Evolutionary conservation across 139 green algal species (phyloP).

Genomic region (Picochlorum sp.): DNA sequence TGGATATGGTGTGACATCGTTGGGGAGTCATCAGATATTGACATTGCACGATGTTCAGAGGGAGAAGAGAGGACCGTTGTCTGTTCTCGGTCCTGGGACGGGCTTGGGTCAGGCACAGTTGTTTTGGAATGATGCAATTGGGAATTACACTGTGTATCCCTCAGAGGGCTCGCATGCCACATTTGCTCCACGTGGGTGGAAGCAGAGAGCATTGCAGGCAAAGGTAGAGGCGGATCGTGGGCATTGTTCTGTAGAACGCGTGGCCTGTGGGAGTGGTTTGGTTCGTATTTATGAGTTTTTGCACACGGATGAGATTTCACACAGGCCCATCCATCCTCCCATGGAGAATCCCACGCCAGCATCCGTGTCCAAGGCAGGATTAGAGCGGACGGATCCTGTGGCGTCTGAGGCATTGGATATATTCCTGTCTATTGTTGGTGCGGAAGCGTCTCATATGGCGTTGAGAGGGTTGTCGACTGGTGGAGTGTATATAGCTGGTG

Average conservation of each 20-base stretch:
- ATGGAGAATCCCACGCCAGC: conserved; percentile 24
- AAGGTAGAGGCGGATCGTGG: conserved; percentile 55
- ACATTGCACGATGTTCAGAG: conserved; percentile 45
- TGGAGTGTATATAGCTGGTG: conserved; percentile 83
- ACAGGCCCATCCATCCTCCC: background rate
- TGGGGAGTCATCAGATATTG: conserved; percentile 48
- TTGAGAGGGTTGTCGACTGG: conserved; percentile 69
- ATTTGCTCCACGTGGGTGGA: conserved; percentile 76
- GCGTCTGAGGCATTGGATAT: conserved; percentile 80
- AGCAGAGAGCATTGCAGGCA: conserved; percentile 69
- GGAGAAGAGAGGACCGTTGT: conserved; percentile 55
- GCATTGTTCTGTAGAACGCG: conserved; percentile 59
- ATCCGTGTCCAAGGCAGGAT: conserved; percentile 46
- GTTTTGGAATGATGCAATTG: conserved; percentile 61
- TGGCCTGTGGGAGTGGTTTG: conserved; percentile 73
- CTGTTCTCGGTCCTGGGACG: conserved; percentile 84
- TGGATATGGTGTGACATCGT: conserved; percentile 74
- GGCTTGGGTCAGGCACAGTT: conserved; percentile 81
- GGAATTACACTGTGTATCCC: conserved; percentile 33
- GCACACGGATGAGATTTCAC: conserved; percentile 38
- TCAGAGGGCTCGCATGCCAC: conserved; percentile 76
- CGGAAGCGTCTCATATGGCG: conserved; percentile 63
- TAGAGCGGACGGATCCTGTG: conserved; percentile 46
- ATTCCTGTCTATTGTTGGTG: conserved; percentile 77
- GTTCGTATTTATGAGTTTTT: conserved; percentile 90